Base-by-base conservation (phyloP, 306 rosid species). In the Neltuma alba region DNA sequence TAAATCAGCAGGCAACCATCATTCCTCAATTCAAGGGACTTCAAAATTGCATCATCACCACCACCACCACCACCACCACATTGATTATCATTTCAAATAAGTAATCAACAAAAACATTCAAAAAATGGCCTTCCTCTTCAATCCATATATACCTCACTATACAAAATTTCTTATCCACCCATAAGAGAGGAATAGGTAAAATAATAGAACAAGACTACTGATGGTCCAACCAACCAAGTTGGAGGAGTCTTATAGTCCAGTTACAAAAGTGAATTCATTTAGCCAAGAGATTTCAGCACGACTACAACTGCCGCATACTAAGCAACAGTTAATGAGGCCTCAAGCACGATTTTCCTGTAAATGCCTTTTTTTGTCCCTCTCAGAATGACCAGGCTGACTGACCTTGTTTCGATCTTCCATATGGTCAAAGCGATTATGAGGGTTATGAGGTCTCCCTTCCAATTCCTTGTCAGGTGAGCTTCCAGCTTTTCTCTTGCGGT, bases 401-500 rank as follows among this genome's bases (percentile, higher is more conserved):
- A 65, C 85, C 83, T 80, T 78, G 76, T 74, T 81, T 48, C 85
- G 80, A 76, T 86, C 90, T 77, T 91, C 93, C 25, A 40, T 48
- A 37, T 83, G 75, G 75, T 83, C 93, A 37, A 37, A 41, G 2
- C 86, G 92, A 60, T 60, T 83, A 74, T 74, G 85, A 70, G 80
- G 88, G 81, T 86, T 80, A 74, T 88, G 76, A 34, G 76, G 87
- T 82, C 89, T 90, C 83, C 92, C 91, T 74, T 94, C 91, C 30
- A 41, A 69, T 18, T 34, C 70, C 41, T 85, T 77, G 47, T 84
- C 89, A 37, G 80, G 89, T 8, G 96, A 91, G 84, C 88, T 91
- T 77, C 86, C 92, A 25, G 88, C 89, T 87, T 88, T 96, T 70
- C 97, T 91, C 92, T 93, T 96, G 62, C 88, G 88, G 80, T 72